These are phyloP conservation scores for Citrus medica DNA, from an alignment of 345 rosid genomes.

Conservation along the genomic window DNA sequence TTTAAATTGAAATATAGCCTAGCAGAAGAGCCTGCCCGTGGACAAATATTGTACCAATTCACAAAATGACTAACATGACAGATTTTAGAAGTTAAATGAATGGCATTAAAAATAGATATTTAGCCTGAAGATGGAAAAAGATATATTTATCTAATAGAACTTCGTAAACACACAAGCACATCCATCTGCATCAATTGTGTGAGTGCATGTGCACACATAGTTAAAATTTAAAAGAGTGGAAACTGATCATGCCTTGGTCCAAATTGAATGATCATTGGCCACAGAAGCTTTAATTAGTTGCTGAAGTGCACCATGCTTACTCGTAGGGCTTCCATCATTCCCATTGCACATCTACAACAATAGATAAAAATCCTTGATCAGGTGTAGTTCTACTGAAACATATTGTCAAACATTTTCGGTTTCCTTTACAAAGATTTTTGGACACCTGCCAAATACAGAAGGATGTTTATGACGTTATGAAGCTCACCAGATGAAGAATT, in stretches of 20 bases:
- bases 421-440: neutral
- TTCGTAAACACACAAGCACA: neutral
- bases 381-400: neutral
- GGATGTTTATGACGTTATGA: neutral
- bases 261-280: slow-evolving; percentile 67
- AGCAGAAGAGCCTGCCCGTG: neutral
- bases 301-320: slow-evolving; percentile 75
- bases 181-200: neutral
- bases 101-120: neutral
- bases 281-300: slow-evolving; percentile 75
- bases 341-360: slow-evolving; percentile 67
- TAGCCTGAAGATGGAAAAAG: neutral
- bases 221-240: neutral
- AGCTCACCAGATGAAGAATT: slow-evolving; percentile 88
- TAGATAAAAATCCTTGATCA: neutral
- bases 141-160: neutral
- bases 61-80: neutral
- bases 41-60: neutral
- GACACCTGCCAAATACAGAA: neutral
- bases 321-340: slow-evolving; percentile 54
- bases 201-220: neutral
- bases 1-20: neutral
- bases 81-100: neutral
- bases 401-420: neutral
- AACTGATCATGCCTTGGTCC: slow-evolving; percentile 58